These are phyloP conservation scores for Plasmodium gallinaceum DNA, from an alignment of 169 alveolate species.

Conservation along the genomic window DNA sequence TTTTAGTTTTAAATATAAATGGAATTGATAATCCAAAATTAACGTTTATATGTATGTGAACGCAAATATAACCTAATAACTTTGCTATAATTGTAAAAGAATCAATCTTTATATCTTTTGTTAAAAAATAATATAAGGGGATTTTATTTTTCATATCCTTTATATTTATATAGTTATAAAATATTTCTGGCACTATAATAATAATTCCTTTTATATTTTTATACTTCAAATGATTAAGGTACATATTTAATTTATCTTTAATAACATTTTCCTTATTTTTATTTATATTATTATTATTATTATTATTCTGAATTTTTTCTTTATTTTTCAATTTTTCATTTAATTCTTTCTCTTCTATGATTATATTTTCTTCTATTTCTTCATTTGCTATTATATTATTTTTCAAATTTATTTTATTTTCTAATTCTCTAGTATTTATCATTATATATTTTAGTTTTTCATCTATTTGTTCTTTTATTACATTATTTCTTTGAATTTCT, in stretches of 20 bases:
- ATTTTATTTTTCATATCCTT: slow-evolving; percentile 27
- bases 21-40: slow-evolving; percentile 68
- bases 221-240: slow-evolving; percentile 26
- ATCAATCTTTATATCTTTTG: slow-evolving; percentile 50
- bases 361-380: no score
- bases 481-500: background rate
- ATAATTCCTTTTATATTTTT: slow-evolving; percentile 59
- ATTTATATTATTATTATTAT: background rate
- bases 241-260: slow-evolving; percentile 16
- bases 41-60: slow-evolving; percentile 48
- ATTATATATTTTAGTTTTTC: background rate
- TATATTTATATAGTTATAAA: slow-evolving; percentile 45
- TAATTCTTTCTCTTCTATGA: background rate
- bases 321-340: background rate
- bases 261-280: slow-evolving; percentile 5
- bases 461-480: background rate
- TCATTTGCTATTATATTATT: background rate
- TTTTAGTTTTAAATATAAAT: slow-evolving; percentile 36
- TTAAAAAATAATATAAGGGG: slow-evolving; percentile 43
- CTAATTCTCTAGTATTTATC: background rate
- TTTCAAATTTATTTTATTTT: background rate
- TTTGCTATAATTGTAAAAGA: slow-evolving; percentile 58
- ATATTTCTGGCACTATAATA: slow-evolving; percentile 52
- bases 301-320: background rate
- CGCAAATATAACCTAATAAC: slow-evolving; percentile 63